Evolutionary conservation across 352 stramenopile genomes (phyloP).

Genomic region (Thalassiosira mediterranea): DNA sequence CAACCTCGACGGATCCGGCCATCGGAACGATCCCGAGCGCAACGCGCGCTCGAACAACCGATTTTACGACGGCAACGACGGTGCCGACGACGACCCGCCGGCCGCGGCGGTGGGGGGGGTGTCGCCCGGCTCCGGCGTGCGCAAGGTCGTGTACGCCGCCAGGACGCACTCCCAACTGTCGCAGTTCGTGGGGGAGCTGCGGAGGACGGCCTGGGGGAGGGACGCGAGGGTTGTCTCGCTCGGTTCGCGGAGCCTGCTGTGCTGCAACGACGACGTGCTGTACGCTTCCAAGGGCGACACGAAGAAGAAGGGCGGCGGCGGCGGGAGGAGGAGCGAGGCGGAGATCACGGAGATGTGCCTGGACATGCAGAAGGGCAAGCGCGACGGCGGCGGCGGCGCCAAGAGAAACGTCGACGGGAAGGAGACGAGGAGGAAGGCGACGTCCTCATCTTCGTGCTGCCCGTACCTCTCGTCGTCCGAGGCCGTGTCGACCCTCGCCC

Average conservation of each 20-base stretch:
- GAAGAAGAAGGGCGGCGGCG: conserved; percentile 22
- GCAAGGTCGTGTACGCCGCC: conserved; percentile 86
- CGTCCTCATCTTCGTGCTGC: conserved; percentile 43
- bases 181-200: conserved; percentile 88
- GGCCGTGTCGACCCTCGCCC: conserved; percentile 74
- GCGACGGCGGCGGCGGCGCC: conserved; percentile 3
- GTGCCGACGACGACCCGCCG: not conserved
- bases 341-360: conserved; percentile 86
- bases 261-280: conserved; percentile 78
- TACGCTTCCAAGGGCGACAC: conserved; percentile 33
- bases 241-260: conserved; percentile 83
- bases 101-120: conserved; percentile 44
- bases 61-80: conserved; percentile 2
- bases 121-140: conserved; percentile 44
- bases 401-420: conserved; percentile 10
- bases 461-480: conserved; percentile 63
- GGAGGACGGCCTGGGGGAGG: conserved; percentile 75
- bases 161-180: conserved; percentile 88
- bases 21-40: conserved; percentile 27
- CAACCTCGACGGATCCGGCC: conserved; percentile 61
- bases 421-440: conserved; percentile 13
- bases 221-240: conserved; percentile 80
- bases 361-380: conserved; percentile 83
- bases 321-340: conserved; percentile 56
- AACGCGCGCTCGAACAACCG: conserved; percentile 23